A percentile compares a stretch with the other conserved stretches of the same genome.
These are phyloP conservation scores for Skeletonema grethae DNA, from an alignment of 108 stramenopile species.

Conservation along the genomic window DNA sequence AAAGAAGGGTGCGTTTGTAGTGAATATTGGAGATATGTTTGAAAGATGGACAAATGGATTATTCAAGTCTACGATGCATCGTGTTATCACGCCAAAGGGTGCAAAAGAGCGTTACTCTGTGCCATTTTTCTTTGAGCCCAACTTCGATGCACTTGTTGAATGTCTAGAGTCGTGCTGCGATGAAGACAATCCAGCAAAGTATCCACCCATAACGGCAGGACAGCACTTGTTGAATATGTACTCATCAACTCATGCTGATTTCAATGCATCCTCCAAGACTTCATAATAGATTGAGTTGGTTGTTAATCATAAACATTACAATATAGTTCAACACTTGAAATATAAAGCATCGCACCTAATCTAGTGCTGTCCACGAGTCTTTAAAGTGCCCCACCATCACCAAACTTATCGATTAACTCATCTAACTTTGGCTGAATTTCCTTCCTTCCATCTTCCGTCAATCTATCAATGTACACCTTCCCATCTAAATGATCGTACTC, in stretches of 20 bases:
- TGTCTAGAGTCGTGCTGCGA: conserved; percentile 28
- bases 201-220: conserved; percentile 55
- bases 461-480: conserved; percentile 77
- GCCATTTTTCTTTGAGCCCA: conserved; percentile 77
- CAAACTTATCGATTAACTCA: conserved; percentile 73
- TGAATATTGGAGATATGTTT: conserved; percentile 88
- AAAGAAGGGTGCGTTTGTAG: conserved; percentile 59
- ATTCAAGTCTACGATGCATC: conserved; percentile 70
- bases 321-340: not conserved
- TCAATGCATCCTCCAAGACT: conserved; percentile 3
- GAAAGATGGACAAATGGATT: conserved; percentile 82
- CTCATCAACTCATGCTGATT: conserved; percentile 55
- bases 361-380: not conserved
- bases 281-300: not conserved
- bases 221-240: conserved; percentile 64
- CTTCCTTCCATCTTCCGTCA: conserved; percentile 62
- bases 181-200: conserved; percentile 40
- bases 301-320: not conserved
- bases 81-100: conserved; percentile 52
- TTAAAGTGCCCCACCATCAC: conserved; percentile 72
- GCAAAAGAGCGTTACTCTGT: conserved; percentile 62
- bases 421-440: conserved; percentile 67
- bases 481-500: conserved; percentile 98
- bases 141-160: conserved; percentile 57
- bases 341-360: not conserved